Conservation (phyloP, 768 basidiomycete genomes). For the Leccinum aurantiacum region DNA sequence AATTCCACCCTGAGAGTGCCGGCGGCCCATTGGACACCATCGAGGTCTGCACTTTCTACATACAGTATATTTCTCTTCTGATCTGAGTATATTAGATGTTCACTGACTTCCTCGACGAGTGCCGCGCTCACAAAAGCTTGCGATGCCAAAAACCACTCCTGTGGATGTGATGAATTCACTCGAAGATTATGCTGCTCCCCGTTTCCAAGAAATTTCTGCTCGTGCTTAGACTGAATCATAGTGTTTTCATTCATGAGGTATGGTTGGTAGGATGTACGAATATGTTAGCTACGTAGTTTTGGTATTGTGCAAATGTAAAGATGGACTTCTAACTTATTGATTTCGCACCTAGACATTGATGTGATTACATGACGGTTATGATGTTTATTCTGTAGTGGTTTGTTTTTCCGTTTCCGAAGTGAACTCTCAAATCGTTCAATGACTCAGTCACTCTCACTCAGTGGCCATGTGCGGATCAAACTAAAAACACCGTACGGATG, state of each 20-base stretch:
- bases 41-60: slow-evolving; percentile 32
- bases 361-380: too few species aligned
- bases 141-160: slow-evolving; percentile 21
- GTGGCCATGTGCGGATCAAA: too few species aligned
- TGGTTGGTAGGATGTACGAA: slow-evolving; percentile 15
- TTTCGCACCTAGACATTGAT: too few species aligned
- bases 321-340: too few species aligned
- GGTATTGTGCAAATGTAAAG: neutral
- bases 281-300: neutral
- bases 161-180: slow-evolving; percentile 10
- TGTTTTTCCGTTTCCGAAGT: too few species aligned
- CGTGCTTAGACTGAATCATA: slow-evolving; percentile 26
- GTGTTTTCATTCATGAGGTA: neutral
- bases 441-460: too few species aligned
- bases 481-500: too few species aligned
- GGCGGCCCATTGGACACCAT: slow-evolving; percentile 57
- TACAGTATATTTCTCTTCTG: neutral
- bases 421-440: too few species aligned
- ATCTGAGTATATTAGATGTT: slow-evolving; percentile 66
- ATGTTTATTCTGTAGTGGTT: too few species aligned
- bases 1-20: slow-evolving; percentile 98
- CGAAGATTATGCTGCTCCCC: slow-evolving; percentile 22
- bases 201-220: slow-evolving; percentile 27
- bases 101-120: slow-evolving; percentile 87
- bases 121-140: slow-evolving; percentile 59